Conservation (phyloP, 371 early-diverging fungal species). For the Conidiobolus incongruus region DNA sequence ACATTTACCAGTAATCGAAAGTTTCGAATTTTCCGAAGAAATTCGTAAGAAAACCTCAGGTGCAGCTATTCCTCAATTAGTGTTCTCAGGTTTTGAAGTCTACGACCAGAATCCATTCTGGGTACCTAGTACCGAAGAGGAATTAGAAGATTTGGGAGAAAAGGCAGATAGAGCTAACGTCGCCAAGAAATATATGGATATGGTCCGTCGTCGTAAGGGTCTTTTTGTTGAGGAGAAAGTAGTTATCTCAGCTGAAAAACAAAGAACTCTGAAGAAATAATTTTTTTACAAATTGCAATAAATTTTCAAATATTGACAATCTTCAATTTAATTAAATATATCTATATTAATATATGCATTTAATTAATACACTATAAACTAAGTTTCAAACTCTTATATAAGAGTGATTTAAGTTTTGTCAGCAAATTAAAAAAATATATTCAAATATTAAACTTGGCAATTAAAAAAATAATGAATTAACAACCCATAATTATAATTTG, state of each 20-base stretch:
- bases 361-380: no score
- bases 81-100: constrained; percentile 79
- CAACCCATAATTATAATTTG: no score
- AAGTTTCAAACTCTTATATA: no score
- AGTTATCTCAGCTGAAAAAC: constrained; percentile 84
- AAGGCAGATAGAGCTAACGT: constrained; percentile 89
- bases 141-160: constrained; percentile 90
- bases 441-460: no score
- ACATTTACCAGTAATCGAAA: constrained; percentile 89
- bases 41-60: constrained; percentile 85
- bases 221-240: constrained; percentile 75
- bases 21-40: constrained; percentile 97
- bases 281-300: background rate
- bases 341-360: no score
- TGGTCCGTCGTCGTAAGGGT: constrained; percentile 83
- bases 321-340: no score
- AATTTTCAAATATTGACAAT: no score
- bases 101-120: constrained; percentile 92
- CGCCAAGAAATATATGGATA: constrained; percentile 88
- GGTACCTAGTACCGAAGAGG: constrained; percentile 92
- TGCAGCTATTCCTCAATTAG: constrained; percentile 81
- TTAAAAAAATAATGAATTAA: no score
- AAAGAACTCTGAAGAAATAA: constrained; percentile 54
- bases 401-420: no score
- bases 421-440: no score